A percentile compares a stretch with the other conserved stretches of the same genome.
Evolutionary conservation across 345 rosid species (phyloP).

Genomic region (Pelargonium nanum): DNA sequence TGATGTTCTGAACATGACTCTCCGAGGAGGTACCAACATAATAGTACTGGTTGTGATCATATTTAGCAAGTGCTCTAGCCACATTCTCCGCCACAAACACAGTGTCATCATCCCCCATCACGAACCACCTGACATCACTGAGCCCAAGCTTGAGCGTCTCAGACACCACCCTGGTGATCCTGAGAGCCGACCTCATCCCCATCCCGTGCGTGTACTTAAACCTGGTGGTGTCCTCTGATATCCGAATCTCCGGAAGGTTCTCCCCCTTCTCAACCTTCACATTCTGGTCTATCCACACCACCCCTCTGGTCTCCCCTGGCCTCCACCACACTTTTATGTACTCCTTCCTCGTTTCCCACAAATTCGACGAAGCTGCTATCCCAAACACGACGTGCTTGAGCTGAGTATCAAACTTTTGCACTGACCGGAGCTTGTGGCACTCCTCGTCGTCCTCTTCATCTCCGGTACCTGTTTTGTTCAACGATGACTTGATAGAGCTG

Average conservation of each 20-base stretch:
- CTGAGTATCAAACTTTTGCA: constrained; percentile 27
- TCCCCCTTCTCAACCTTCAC: not conserved
- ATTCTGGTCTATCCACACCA: constrained; percentile 23
- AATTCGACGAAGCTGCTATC: constrained; percentile 23
- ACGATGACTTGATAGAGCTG: too few species aligned
- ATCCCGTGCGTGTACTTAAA: not conserved
- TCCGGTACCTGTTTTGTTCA: too few species aligned
- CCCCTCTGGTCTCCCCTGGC: constrained; percentile 4
- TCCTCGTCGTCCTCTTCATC: too few species aligned
- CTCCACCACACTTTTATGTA: constrained; percentile 5
- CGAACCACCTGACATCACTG: constrained; percentile 50
- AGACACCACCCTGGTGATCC: not conserved
- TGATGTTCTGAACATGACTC: constrained; percentile 69
- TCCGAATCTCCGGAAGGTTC: constrained; percentile 1
- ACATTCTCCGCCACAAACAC: constrained; percentile 9
- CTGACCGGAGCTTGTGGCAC: too few species aligned
- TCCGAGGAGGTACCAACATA: constrained; percentile 73
- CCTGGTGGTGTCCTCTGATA: constrained; percentile 1
- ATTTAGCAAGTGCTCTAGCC: not conserved
- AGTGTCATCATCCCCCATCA: constrained; percentile 10
- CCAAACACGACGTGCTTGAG: constrained; percentile 67
- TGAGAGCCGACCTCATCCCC: not conserved
- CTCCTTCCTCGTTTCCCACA: constrained; percentile 3
- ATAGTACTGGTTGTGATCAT: constrained; percentile 41
- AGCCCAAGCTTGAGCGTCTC: constrained; percentile 2